phyloP scores from a whole-genome alignment of 2,329 filamentous ascomycete species.

The Ascocoryne sarcoides region DNA sequence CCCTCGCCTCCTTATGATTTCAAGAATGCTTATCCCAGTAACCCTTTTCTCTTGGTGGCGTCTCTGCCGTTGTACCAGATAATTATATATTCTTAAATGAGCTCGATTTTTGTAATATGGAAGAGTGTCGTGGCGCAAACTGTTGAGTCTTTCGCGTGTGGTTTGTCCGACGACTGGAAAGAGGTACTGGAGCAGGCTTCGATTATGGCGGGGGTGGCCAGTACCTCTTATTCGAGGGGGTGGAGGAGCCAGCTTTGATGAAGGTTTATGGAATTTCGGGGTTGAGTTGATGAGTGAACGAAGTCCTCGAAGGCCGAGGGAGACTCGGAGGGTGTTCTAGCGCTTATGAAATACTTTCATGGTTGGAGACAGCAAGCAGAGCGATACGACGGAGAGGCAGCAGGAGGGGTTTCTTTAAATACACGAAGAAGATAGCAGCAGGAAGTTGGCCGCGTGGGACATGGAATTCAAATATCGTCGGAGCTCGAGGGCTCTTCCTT shows the following conservation, averaged over 20 bases:
- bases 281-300: no score
- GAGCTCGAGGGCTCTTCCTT: no score
- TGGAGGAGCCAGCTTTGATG: conserved; percentile 23
- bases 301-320: no score
- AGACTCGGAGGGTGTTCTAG: no score
- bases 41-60: conserved; percentile 39
- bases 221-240: conserved; percentile 16
- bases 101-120: conserved; percentile 61
- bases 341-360: no score
- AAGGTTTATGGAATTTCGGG: no score
- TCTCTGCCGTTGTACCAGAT: conserved; percentile 57
- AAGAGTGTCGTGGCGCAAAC: conserved; percentile 66
- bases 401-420: no score
- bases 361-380: no score
- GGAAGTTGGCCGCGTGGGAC: no score
- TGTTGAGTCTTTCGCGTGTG: conserved; percentile 56
- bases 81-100: conserved; percentile 70
- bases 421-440: no score
- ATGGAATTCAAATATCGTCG: no score
- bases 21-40: conserved; percentile 26
- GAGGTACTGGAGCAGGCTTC: conserved; percentile 54
- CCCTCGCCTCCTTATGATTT: conserved; percentile 22
- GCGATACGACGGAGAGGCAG: no score
- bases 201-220: conserved; percentile 33
- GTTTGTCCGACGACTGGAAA: conserved; percentile 56